Evolutionary conservation across 2,329 filamentous ascomycete species (phyloP), one percentile per base, ranked within the genome.

Genomic region (Colletotrichum lindemuthianum): DNA sequence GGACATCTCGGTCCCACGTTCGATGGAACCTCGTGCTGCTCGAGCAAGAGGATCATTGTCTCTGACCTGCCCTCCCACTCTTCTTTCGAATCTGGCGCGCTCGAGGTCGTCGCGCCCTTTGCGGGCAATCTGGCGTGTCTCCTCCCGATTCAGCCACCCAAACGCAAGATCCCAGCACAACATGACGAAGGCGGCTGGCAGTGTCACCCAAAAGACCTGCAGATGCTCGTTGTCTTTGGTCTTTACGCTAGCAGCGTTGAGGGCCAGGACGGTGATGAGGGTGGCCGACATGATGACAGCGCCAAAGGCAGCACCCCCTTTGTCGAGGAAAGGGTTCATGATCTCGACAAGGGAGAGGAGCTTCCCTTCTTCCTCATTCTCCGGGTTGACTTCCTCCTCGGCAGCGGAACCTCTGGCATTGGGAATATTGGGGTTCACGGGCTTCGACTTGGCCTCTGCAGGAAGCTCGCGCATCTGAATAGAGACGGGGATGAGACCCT

Each of bases 241-340:
- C 0, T 73, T 79, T 10, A 83, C 75, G 33, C 82, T 86, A 0
- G 84, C 81, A 2, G 90, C 90, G 54, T 92, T 92, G 34, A 92
- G 72, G 0, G 82, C 86, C 2, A 92, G 77, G 0, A 93, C 78
- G 0, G 88, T 88, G 60, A 92, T 78, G 33, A 93, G 81, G 0
- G 90, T 91, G 0, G 80, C 81, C 2, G 88, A 82, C 89, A 93
- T 92, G 59, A 92, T 79, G 6, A 86, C 67, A 0, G 83, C 86
- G 1, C 89, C 90, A 59, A 92, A 88, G 0, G 79, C 78, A 0
- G 90, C 90, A 8, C 90, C 86, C 3, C 80, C 77, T 67, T 87
- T 90, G 71, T 93, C 90, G 0, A 92, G 74, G 63, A 90, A 92
- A 0, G 90, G 90, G 67, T 92, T 91, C 84, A 92, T 86, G 70